Base-by-base conservation (phyloP, 1,284 basidiomycete genomes). In the Athelia sp. region DNA sequence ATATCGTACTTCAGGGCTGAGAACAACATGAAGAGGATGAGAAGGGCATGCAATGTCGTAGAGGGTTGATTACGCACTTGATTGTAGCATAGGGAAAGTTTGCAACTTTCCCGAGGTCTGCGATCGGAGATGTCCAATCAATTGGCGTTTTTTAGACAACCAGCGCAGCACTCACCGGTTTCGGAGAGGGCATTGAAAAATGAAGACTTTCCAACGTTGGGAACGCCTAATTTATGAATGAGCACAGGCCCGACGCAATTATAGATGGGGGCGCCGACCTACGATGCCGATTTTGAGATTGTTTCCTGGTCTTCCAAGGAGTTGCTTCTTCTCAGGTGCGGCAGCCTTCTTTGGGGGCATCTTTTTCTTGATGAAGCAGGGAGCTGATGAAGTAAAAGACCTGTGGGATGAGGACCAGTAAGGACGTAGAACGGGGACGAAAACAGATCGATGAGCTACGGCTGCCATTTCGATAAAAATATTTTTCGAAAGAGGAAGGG, bases 41-140 rank as follows among this genome's bases (percentile, higher is more conserved):
- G n/a, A n/a, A n/a, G n/a, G n/a, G n/a, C n/a, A n/a, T n/a, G n/a
- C n/a, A n/a, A n/a, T n/a, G n/a, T n/a, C n/a, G n/a, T n/a, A 29
- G 43, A n/a, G 6, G 17, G 32, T 8, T 47, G 52, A 74, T 73
- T 78, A 84, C 93, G 60, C 77, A 92, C 72, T 93, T 88, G 67
- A 98, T 97, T 47, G 95, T 98, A 13, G 94, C 94, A 63, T 98
- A 99, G 17, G 97, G 97, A 68, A 97, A 99, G 78, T 99, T 99
- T 69, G 94, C 94, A 43, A 93, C 87, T 70, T 97, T 96, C 58
- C 92, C 96, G n/a, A 98, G 81, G 71, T 98, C 90, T 93, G 55
- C 45, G 29, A 40, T 40, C 19, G n/a, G 36, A 50, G 48, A 35
- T 46, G 51, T 56, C 13, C 26, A 29, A 13, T 29, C 13, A 29